phyloP scores from a whole-genome alignment of 2,329 filamentous ascomycete genomes.

The Stagonosporopsis chrysanthemi region DNA sequence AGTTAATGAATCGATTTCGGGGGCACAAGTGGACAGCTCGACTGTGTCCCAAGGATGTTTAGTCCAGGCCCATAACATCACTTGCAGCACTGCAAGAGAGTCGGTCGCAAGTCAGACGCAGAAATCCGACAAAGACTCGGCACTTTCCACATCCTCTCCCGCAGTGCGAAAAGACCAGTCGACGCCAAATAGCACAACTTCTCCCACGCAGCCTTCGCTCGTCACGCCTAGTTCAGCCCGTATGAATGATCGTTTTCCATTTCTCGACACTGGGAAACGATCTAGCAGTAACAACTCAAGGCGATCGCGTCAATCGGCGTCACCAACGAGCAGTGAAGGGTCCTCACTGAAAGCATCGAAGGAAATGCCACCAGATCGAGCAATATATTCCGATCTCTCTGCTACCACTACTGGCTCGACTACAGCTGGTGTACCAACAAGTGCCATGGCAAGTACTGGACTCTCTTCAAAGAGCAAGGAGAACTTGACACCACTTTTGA shows the following conservation, averaged over 20 bases:
- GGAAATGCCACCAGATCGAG: conserved; percentile 19
- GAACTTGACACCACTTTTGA: conserved; percentile 28
- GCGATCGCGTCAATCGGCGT: conserved; percentile 25
- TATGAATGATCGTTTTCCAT: conserved; percentile 57
- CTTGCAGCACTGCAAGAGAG: too few species aligned
- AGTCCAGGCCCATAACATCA: too few species aligned
- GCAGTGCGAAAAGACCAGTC: not conserved
- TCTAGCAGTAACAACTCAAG: conserved; percentile 39
- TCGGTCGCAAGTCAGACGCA: not conserved
- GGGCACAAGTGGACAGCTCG: not conserved
- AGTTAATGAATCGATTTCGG: not conserved
- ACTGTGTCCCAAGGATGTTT: not conserved
- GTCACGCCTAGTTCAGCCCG: conserved; percentile 40
- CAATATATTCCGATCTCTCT: conserved; percentile 33
- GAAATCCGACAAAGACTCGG: not conserved
- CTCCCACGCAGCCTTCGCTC: conserved; percentile 13
- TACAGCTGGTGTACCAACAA: conserved; percentile 13
- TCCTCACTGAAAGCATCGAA: conserved; percentile 24
- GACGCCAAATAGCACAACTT: conserved; percentile 11
- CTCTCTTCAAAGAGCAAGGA: conserved; percentile 27
- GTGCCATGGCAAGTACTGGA: conserved; percentile 9
- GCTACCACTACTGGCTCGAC: conserved; percentile 17
- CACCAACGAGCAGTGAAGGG: conserved; percentile 24
- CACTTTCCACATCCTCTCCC: not conserved
- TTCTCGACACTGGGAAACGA: conserved; percentile 46